phyloP scores from a whole-genome alignment of 441 rosid species.

The Populus hybrid region DNA sequence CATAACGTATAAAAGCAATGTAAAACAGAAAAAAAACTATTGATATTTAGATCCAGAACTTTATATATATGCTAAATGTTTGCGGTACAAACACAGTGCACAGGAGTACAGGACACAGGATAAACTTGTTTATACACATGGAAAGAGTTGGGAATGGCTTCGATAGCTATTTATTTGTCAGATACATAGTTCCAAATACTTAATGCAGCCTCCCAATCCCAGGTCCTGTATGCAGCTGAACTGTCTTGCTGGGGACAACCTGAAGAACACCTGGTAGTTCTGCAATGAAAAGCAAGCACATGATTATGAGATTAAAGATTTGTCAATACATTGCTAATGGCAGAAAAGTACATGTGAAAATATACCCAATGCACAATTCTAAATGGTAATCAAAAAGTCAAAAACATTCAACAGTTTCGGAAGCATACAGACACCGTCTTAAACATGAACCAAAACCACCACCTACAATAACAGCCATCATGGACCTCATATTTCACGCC shows the following conservation, averaged over 20 bases:
- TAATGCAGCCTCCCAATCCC: conserved; percentile 23
- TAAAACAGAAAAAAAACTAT: not conserved
- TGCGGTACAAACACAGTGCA: not conserved
- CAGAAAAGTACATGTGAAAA: not conserved
- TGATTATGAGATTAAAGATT: not conserved
- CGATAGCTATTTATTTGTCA: not conserved
- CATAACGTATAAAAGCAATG: not conserved
- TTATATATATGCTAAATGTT: conserved; percentile 14
- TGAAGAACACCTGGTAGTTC: conserved; percentile 85
- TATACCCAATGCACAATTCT: not conserved
- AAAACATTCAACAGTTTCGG: too few relatives aligned
- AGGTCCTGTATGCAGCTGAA: conserved; percentile 53
- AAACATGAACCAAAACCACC: not conserved
- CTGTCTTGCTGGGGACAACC: conserved; percentile 56
- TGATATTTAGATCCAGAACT: conserved; percentile 7
- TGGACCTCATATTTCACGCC: too few relatives aligned
- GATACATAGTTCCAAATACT: not conserved
- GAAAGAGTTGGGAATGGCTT: not conserved
- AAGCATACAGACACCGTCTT: not conserved
- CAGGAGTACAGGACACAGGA: not conserved
- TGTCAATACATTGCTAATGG: not conserved
- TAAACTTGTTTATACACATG: conserved; percentile 5
- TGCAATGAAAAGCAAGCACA: conserved; percentile 29
- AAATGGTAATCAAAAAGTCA: not conserved
- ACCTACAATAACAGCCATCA: too few relatives aligned